These are phyloP conservation scores for Myriangium duriaei DNA, from an alignment of 2,329 filamentous ascomycete genomes.

Conservation along the genomic window DNA sequence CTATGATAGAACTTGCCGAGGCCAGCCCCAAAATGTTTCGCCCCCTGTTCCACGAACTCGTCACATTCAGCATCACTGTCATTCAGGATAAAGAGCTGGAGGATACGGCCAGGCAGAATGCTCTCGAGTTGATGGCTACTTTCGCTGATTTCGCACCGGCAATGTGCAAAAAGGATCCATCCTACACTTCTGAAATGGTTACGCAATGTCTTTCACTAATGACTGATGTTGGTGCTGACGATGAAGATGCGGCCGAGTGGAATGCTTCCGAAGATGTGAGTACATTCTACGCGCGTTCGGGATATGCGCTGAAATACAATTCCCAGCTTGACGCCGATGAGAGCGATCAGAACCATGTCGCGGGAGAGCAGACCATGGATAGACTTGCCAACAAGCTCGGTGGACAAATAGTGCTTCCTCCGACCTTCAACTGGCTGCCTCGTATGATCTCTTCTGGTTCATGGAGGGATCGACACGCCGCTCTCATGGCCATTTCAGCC, in stretches of 20 bases:
- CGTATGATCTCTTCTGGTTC: conserved; percentile 92
- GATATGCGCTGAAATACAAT: conserved; percentile 16
- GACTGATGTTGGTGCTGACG: conserved; percentile 90
- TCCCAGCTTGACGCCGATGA: conserved; percentile 85
- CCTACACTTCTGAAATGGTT: conserved; percentile 91
- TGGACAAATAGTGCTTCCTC: conserved; percentile 79
- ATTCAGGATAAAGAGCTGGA: conserved; percentile 92
- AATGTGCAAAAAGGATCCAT: conserved; percentile 90
- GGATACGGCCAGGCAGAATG: conserved; percentile 84
- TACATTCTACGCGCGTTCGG: conserved; percentile 12
- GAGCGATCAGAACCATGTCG: conserved; percentile 93
- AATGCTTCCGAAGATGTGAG: conserved; percentile 78
- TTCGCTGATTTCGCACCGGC: conserved; percentile 90
- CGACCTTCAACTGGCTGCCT: conserved; percentile 93
- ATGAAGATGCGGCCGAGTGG: conserved; percentile 92
- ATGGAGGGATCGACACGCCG: conserved; percentile 92
- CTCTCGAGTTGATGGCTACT: conserved; percentile 91
- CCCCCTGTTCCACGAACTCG: conserved; percentile 78
- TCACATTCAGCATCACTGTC: conserved; percentile 84
- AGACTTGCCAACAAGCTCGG: conserved; percentile 93
- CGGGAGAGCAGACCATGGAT: conserved; percentile 97
- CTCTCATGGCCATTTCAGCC: conserved; percentile 95
- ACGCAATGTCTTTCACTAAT: conserved; percentile 95
- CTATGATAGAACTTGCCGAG: conserved; percentile 89
- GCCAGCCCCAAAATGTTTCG: conserved; percentile 97